Evolutionary conservation across 352 stramenopile species (phyloP), one percentile per base, ranked within the genome.

Genomic region (Blastocystis hominis): DNA sequence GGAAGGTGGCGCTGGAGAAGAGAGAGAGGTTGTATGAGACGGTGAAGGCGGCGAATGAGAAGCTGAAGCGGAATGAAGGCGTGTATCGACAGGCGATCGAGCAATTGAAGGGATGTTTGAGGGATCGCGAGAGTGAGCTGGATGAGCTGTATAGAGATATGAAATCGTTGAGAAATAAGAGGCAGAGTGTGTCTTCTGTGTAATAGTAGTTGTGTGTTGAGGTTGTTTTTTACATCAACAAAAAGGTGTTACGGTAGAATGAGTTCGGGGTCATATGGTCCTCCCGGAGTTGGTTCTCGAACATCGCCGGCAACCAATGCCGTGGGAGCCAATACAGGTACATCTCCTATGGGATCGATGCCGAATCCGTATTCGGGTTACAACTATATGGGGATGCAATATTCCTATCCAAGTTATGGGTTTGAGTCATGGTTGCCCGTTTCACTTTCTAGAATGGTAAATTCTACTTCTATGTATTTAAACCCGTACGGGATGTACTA

Each of bases 71-170:
- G 56, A 84, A 84, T 46, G 72, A 84, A 46, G 55, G 56, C 3
- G 50, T 84, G 54, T 84, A 84, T 34, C 66, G 68, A 46, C 13
- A 64, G 36, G 72, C 53, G 30, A 84, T 84, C 42, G 72, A 59
- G n/a, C 44, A 84, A 44, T 15, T 84, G 40, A 66, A 69, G 47
- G 46, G 50, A 24, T 68, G 46, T 64, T 24, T 61, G 36, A 84
- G 68, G 36, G 72, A 69, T 2, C 50, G 72, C 7, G 72, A 84
- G 46, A 15, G 46, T 13, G 72, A 84, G 24, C 56, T 84, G n/a
- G 55, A 64, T 42, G 72, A 84, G 54, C 20, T 84, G 44, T 84
- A 84, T 84, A 84, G 46, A 44, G 50, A 46, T 54, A 84, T 84
- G 72, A 84, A 68, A 40, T 40, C 30, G n/a, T 47, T 64, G 40